Percentiles rank a stretch among this genome's conserved stretches.
Evolutionary conservation across 768 basidiomycete species (phyloP).

Genomic region (Mycena vulgaris): DNA sequence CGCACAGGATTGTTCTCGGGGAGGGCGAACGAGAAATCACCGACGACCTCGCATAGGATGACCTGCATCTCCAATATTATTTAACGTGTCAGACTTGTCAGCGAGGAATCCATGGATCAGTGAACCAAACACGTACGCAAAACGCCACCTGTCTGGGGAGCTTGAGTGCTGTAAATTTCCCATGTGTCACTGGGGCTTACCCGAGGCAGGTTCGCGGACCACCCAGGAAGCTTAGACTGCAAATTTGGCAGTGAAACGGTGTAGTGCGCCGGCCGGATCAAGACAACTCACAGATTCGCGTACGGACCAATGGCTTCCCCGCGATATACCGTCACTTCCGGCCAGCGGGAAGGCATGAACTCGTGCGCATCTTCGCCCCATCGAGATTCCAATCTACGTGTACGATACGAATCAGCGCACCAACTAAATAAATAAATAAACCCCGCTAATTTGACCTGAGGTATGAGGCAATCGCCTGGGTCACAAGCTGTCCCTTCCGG

Average conservation of each 20-base stretch:
- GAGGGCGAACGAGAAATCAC: not conserved
- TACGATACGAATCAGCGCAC: not conserved
- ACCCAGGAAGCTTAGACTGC: slow-evolving; percentile 25
- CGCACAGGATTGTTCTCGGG: not conserved
- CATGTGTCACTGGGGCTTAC: not conserved
- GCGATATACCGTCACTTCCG: not conserved
- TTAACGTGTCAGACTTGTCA: not conserved
- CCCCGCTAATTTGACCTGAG: slow-evolving; percentile 4
- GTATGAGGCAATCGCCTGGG: slow-evolving; percentile 4
- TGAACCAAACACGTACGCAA: slow-evolving; percentile 6
- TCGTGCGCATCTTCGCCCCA: slow-evolving; percentile 10
- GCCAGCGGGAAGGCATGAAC: slow-evolving; percentile 12
- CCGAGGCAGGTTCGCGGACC: slow-evolving; percentile 22
- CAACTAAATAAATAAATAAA: not conserved
- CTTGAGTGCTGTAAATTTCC: not conserved
- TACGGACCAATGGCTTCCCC: slow-evolving; percentile 14
- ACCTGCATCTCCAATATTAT: slow-evolving; percentile 27
- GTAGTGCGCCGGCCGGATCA: not conserved
- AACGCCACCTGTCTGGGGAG: slow-evolving; percentile 17
- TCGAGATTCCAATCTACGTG: not conserved
- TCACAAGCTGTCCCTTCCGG: slow-evolving; percentile 24
- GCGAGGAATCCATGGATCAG: not conserved
- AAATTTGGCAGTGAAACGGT: not conserved
- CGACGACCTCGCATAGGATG: slow-evolving; percentile 6
- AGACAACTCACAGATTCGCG: slow-evolving; percentile 7